phyloP scores from a whole-genome alignment of 495 filamentous ascomycete genomes.

The Astrothelium subdiscretum region DNA sequence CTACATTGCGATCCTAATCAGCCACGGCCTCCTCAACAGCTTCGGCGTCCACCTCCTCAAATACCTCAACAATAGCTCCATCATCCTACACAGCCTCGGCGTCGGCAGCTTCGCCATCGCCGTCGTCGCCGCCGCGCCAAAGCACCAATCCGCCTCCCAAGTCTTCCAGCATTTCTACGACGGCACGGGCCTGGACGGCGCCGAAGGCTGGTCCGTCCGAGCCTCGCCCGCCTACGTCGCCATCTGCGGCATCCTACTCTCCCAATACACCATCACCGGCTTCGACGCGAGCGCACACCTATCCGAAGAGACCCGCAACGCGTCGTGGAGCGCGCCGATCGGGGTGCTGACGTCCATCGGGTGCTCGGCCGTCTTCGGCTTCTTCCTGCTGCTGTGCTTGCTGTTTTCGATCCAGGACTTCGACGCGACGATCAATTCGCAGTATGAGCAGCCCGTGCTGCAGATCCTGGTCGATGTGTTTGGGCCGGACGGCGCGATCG shows the following conservation, averaged over 20 bases:
- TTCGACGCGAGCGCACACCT: constrained; percentile 50
- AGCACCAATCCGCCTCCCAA: constrained; percentile 46
- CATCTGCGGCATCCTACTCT: constrained; percentile 41
- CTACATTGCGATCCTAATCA: constrained; percentile 48
- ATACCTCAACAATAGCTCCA: constrained; percentile 51
- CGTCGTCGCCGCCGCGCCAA: constrained; percentile 49
- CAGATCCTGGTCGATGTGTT: constrained; percentile 49
- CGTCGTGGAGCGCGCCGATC: constrained; percentile 49
- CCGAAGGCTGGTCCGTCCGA: constrained; percentile 36
- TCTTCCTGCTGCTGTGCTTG: constrained; percentile 48
- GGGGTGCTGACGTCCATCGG: constrained; percentile 49
- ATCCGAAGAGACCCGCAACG: constrained; percentile 47
- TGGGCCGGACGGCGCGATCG: constrained; percentile 43
- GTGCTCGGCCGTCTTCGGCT: constrained; percentile 48
- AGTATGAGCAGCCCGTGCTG: constrained; percentile 41
- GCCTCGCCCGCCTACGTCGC: constrained; percentile 47
- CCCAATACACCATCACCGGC: constrained; percentile 44
- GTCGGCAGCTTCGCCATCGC: constrained; percentile 46
- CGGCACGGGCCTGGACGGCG: constrained; percentile 32
- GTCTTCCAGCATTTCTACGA: constrained; percentile 52
- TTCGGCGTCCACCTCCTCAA: constrained; percentile 47
- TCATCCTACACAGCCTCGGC: constrained; percentile 48
- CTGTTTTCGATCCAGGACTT: constrained; percentile 51
- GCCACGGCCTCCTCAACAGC: constrained; percentile 46
- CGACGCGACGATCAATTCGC: constrained; percentile 29